Evolutionary conservation across 192 early-diverging fungal genomes (phyloP), one percentile per base, ranked within the genome.

Genomic region (Chytriomyces sp.): DNA sequence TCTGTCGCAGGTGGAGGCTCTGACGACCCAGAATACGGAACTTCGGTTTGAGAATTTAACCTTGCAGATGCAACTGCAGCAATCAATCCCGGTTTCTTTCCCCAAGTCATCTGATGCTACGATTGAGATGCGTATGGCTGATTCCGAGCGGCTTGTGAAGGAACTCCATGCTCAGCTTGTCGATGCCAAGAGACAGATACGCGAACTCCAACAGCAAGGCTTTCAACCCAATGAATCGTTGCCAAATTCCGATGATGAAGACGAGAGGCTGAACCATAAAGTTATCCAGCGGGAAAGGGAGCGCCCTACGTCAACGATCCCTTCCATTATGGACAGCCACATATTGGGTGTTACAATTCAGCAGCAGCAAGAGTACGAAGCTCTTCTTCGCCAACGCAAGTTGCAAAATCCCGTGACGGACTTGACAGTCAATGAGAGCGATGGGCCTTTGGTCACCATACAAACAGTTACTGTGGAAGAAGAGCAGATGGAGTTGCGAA

Each of bases 21-120:
- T 64, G 10, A 64, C 62, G 12, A 39, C 39, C 7, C 37, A 38
- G 34, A 64, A 64, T 28, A 44, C 62, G n/a, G 40, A 64, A 17
- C 39, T 64, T n/a, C 59, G 59, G 7, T n/a, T 61, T 14, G 32
- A 61, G 49, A 64, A 64, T 44, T 41, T 44, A 25, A 22, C 39
- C 25, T n/a, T 61, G 14, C 59, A n/a, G 7, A 36, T 37, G 59
- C 59, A 61, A 36, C 36, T 32, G 7, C 39, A 33, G 22, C 19
- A 44, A 25, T n/a, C 25, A 41, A 64, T n/a, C 33, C 8, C 59
- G 17, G 32, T 36, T 19, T 26, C 17, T 36, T 36, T 30, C 33
- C 7, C 12, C 39, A 12, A 44, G 28, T 34, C 3, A 26, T 25
- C 8, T 10, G 55, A 2, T 28, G n/a, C 30, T 14, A 28, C n/a